These are phyloP conservation scores for Botryotinia narcissicola DNA, from an alignment of 2,329 filamentous ascomycete genomes.

Conservation along the genomic window DNA sequence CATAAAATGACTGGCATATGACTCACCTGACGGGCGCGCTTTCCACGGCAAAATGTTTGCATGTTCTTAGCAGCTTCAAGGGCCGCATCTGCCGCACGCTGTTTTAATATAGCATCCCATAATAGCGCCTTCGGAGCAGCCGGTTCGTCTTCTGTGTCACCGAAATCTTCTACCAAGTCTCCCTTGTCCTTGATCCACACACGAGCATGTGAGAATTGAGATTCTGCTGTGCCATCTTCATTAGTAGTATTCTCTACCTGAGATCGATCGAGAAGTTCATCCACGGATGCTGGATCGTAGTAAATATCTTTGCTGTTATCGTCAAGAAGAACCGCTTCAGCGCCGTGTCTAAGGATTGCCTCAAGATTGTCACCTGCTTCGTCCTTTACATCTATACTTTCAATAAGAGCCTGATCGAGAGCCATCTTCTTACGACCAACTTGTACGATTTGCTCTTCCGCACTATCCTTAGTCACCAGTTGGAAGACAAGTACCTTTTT, in stretches of 20 bases:
- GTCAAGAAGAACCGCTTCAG: constrained; percentile 80
- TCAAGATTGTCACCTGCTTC: constrained; percentile 77
- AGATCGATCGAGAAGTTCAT: constrained; percentile 84
- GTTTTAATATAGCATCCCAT: constrained; percentile 86
- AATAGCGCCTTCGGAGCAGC: constrained; percentile 62
- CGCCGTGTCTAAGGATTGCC: constrained; percentile 83
- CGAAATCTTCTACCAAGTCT: constrained; percentile 61
- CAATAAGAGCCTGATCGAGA: constrained; percentile 90
- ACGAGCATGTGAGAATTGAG: constrained; percentile 83
- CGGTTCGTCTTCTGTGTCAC: constrained; percentile 51
- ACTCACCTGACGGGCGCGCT: constrained; percentile 49
- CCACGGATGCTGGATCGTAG: constrained; percentile 80
- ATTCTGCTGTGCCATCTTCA: constrained; percentile 64
- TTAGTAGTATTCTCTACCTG: constrained; percentile 70
- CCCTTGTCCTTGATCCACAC: constrained; percentile 87
- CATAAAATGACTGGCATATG: not conserved
- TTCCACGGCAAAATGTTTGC: constrained; percentile 81
- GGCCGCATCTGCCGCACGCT: constrained; percentile 77
- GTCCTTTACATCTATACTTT: constrained; percentile 83
- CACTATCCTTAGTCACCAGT: constrained; percentile 82
- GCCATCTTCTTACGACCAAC: constrained; percentile 95
- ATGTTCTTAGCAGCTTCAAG: constrained; percentile 65
- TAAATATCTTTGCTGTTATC: constrained; percentile 69
- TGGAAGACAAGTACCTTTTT: constrained; percentile 96
- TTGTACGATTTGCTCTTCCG: constrained; percentile 94